Base-by-base conservation (phyloP, 805 yeast species). In the Wickerhamiella shivajii region DNA sequence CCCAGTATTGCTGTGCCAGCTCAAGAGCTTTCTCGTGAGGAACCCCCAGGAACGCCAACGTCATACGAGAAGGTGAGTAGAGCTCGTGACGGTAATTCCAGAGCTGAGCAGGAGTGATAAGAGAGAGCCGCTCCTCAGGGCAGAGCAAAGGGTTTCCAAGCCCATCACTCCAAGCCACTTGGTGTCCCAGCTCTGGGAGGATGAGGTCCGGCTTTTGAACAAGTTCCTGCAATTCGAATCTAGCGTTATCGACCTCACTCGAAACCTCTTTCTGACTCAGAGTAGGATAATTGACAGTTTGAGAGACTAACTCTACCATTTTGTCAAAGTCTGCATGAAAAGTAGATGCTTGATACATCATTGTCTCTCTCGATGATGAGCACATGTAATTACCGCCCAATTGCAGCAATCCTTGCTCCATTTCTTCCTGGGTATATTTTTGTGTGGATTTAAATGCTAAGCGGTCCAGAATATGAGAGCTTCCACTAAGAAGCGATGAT, bases 311-410 rank as follows among this genome's bases (percentile, higher is more conserved):
- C 29, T 67, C 67, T 42, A 79, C 70, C 93, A 90, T 83, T 43
- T 64, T 61, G 24, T 71, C 87, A 7, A 77, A 74, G 49, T 85
- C 95, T 28, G 66, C 64, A 52, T 85, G 85, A 66, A 90, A 87
- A 1, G 84, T 93, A 3, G 93, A 76, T 1, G 96, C 92, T 56
- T 90, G 97, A 55, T 90, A 90, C 59, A 87, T 71, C 61, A 87
- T 66, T 3, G 92, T 69, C 55, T 90, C 98, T 49, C 98, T 67
- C 6, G 92, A 79, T 0, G 94, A 77, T 1, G 93, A 77, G 50
- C 93, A 79, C 72, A 81, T 85, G 56, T 78, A 84, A 53, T 84
- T 87, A 10, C 97, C 98, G 31, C 98, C 98, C 38, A 90, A 56
- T 23, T 70, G 63, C 37, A 83, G 84, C 41, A 90, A 60, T 14